phyloP scores from a whole-genome alignment of 371 early-diverging fungal genomes.

The Rhizopus microsporus region DNA sequence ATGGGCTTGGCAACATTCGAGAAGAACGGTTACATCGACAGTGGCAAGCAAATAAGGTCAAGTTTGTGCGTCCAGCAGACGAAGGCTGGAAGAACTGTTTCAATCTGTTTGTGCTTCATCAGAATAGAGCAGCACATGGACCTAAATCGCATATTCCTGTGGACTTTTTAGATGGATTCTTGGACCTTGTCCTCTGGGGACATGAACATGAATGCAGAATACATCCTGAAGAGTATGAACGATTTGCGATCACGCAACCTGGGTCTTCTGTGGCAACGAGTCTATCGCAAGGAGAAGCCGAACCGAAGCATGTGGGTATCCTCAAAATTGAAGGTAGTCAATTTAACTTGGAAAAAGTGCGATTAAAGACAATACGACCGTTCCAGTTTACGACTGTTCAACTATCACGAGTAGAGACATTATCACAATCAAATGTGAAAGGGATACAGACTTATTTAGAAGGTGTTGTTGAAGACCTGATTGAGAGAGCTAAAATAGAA shows the following conservation, averaged over 20 bases:
- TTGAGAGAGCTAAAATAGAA: constrained; percentile 61
- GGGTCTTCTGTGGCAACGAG: constrained; percentile 98
- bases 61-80: constrained; percentile 59
- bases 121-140: constrained; percentile 86
- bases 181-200: constrained; percentile 97
- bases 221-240: constrained; percentile 68
- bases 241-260: constrained; percentile 89
- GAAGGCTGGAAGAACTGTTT: constrained; percentile 61
- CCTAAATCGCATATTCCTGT: constrained; percentile 91
- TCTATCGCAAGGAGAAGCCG: constrained; percentile 89
- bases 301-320: constrained; percentile 84
- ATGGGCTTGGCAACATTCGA: constrained; percentile 94
- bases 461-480: constrained; percentile 64
- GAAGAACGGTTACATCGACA: constrained; percentile 92
- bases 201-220: constrained; percentile 98
- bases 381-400: constrained; percentile 79
- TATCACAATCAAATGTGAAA: constrained; percentile 41
- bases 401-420: constrained; percentile 51
- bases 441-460: constrained; percentile 52
- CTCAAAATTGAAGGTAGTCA: constrained; percentile 63
- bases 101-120: constrained; percentile 84
- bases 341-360: constrained; percentile 74
- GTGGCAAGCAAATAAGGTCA: constrained; percentile 78
- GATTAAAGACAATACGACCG: constrained; percentile 84
- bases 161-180: constrained; percentile 76